Evolutionary conservation across 164 flowering plant genomes (phyloP).

Genomic region (Buxus sempervirens): DNA sequence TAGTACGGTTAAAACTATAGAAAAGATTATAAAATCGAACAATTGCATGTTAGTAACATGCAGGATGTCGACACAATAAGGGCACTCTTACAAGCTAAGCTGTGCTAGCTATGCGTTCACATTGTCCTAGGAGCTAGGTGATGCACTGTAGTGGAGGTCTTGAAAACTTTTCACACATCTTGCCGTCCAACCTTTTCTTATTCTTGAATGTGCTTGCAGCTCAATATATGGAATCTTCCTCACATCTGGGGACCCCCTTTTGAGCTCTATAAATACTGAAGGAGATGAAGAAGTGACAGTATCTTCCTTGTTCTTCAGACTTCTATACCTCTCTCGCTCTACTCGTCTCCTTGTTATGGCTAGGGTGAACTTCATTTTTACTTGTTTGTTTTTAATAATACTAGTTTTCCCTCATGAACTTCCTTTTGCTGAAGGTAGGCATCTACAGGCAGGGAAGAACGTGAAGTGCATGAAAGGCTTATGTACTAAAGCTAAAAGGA

Average conservation of each 20-base stretch:
- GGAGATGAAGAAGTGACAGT: not conserved
- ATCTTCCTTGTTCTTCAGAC: not conserved
- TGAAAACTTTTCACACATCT: not conserved
- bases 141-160: not conserved
- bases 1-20: not conserved
- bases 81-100: not conserved
- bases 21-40: not conserved
- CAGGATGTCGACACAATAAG: not conserved
- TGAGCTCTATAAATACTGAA: not conserved
- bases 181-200: not conserved
- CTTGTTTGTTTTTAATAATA: conserved; percentile 11
- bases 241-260: not conserved
- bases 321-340: not conserved
- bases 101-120: not conserved
- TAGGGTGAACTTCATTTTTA: not conserved
- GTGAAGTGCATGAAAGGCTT: conserved; percentile 6
- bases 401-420: conserved; percentile 13
- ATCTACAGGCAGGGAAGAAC: conserved; percentile 10
- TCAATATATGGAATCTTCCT: conserved; percentile 5
- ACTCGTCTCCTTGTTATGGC: not conserved
- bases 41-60: not conserved
- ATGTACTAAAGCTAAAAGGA: conserved; percentile 6
- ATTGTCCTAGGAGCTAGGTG: not conserved
- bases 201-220: not conserved
- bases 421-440: conserved; percentile 22